phyloP scores from a whole-genome alignment of 768 basidiomycete species.

The Mycena rosella region DNA sequence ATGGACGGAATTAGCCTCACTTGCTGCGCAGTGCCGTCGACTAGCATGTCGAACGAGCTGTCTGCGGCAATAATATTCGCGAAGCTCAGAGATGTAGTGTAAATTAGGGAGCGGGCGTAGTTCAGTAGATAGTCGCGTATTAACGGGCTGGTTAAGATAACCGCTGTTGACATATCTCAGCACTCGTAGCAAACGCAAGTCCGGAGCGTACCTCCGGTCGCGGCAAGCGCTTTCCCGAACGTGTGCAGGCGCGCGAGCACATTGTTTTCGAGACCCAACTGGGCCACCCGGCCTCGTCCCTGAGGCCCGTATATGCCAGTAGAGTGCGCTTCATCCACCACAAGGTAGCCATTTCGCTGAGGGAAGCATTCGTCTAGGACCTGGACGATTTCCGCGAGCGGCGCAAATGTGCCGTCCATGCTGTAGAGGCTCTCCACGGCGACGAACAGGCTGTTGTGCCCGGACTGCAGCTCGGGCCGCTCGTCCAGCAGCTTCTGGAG shows the following conservation, averaged over 20 bases:
- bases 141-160: slow-evolving; percentile 77
- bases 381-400: slow-evolving; percentile 75
- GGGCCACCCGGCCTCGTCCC: slow-evolving; percentile 80
- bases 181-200: background rate
- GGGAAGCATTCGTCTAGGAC: slow-evolving; percentile 74
- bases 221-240: slow-evolving; percentile 92
- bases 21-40: slow-evolving; percentile 71
- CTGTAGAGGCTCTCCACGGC: slow-evolving; percentile 92
- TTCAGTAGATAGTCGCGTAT: slow-evolving; percentile 90
- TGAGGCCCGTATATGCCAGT: slow-evolving; percentile 89
- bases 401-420: slow-evolving; percentile 96
- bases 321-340: slow-evolving; percentile 95
- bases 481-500: slow-evolving; percentile 57
- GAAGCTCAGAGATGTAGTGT: slow-evolving; percentile 88
- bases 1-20: slow-evolving; percentile 51
- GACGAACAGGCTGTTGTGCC: slow-evolving; percentile 72
- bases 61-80: slow-evolving; percentile 82
- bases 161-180: slow-evolving; percentile 60
- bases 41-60: slow-evolving; percentile 84
- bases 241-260: slow-evolving; percentile 88
- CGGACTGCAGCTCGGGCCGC: slow-evolving; percentile 51
- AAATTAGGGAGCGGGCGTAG: slow-evolving; percentile 92
- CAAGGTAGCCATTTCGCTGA: slow-evolving; percentile 71
- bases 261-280: slow-evolving; percentile 76
- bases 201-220: slow-evolving; percentile 79